A percentile compares a stretch with the other conserved stretches of the same genome.
Conservation (phyloP, 257 asterid species). For the Buddleja alternifolia region DNA sequence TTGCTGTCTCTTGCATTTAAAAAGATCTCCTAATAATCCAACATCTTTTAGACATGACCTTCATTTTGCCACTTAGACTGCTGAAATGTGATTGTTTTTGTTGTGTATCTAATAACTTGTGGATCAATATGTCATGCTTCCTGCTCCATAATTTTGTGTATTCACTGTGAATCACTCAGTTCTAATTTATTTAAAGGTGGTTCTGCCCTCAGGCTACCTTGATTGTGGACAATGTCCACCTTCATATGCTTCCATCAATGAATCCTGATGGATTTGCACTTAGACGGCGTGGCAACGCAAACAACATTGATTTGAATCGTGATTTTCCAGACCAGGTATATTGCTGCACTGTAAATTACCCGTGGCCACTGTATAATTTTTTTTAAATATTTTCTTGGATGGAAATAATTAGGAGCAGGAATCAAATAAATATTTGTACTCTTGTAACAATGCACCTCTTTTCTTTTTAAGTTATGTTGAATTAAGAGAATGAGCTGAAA, state of each 20-base stretch:
- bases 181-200: slow-evolving; percentile 3
- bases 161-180: background rate
- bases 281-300: slow-evolving; percentile 58
- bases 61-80: background rate
- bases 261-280: slow-evolving; percentile 62
- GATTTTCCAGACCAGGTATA: slow-evolving; percentile 73
- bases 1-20: background rate
- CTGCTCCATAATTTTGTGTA: background rate
- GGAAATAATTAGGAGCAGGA: background rate
- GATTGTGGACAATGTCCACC: slow-evolving; percentile 65
- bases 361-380: too few relatives aligned
- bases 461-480: too few relatives aligned
- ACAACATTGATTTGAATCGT: slow-evolving; percentile 59
- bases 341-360: too few relatives aligned
- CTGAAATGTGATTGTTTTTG: background rate
- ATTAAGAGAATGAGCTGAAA: background rate
- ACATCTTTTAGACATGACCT: background rate
- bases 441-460: background rate
- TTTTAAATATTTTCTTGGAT: too few relatives aligned
- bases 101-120: slow-evolving; percentile 3
- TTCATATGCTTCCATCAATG: slow-evolving; percentile 68
- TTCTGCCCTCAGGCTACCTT: slow-evolving; percentile 47
- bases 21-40: background rate
- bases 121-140: slow-evolving; percentile 14
- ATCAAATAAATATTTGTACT: background rate